These are phyloP conservation scores for Emericellopsis cladophorae DNA, from an alignment of 2,329 filamentous ascomycete species.

Conservation along the genomic window DNA sequence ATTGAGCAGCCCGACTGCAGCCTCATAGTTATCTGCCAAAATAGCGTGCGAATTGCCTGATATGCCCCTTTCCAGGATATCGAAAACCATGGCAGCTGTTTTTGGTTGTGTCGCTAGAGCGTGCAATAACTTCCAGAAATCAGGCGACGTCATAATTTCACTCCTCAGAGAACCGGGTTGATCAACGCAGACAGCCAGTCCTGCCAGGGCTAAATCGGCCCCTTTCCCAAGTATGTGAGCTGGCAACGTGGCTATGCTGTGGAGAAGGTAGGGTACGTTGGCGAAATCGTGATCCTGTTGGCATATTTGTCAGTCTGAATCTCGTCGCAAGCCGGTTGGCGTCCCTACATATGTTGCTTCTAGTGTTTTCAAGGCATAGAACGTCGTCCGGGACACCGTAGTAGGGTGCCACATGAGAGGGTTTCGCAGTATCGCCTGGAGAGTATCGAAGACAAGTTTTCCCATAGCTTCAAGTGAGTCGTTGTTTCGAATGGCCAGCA, in stretches of 20 bases:
- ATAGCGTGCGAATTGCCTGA: conserved; percentile 67
- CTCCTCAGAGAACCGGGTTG: conserved; percentile 68
- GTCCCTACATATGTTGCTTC: conserved; percentile 69
- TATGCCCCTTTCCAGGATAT: conserved; percentile 70
- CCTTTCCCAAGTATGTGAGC: conserved; percentile 66
- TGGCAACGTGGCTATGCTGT: conserved; percentile 80
- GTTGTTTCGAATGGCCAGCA: conserved; percentile 64
- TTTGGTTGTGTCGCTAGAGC: conserved; percentile 57
- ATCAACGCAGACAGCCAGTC: conserved; percentile 68
- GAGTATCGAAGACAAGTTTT: conserved; percentile 63
- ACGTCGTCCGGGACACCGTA: conserved; percentile 71
- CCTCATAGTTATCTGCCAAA: conserved; percentile 91
- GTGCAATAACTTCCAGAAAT: conserved; percentile 89
- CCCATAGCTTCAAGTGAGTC: conserved; percentile 62
- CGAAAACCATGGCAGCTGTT: conserved; percentile 68
- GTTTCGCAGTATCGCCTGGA: conserved; percentile 76
- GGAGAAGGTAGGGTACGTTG: conserved; percentile 80
- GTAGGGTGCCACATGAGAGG: conserved; percentile 67
- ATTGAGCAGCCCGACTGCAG: conserved; percentile 71
- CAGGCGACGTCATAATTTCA: conserved; percentile 90
- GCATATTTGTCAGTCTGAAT: conserved; percentile 8
- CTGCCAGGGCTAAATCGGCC: conserved; percentile 63
- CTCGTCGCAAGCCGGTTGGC: background rate
- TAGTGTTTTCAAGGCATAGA: conserved; percentile 74
- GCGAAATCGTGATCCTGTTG: conserved; percentile 75